Conservation (phyloP, 345 rosid species). For the Cardiospermum halicacabum region DNA sequence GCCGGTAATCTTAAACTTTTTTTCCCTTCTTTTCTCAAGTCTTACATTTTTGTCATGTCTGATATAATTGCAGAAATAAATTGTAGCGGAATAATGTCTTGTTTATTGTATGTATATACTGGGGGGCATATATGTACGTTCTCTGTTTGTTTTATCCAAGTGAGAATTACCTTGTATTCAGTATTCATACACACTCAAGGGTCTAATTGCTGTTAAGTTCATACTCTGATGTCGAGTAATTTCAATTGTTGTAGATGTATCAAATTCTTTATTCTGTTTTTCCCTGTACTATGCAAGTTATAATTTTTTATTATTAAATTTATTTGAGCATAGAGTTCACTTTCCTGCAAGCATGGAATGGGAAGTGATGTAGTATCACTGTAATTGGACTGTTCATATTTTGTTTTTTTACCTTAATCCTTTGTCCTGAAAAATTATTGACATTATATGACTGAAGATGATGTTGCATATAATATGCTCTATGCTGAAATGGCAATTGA, state of each 20-base stretch:
- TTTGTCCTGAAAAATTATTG: neutral
- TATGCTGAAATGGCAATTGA: constrained; percentile 1
- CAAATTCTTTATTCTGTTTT: neutral
- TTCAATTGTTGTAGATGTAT: neutral
- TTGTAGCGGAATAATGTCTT: neutral
- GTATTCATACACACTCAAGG: neutral
- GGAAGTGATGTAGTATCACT: neutral
- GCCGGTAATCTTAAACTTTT: constrained; percentile 41
- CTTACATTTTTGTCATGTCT: neutral
- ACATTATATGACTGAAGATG: neutral
- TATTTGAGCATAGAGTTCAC: neutral
- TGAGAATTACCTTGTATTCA: neutral
- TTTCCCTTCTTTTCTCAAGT: constrained; percentile 1
- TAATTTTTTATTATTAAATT: neutral
- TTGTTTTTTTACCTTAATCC: neutral
- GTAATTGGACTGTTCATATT: neutral
- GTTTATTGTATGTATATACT: neutral
- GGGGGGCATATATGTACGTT: neutral
- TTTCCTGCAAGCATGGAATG: neutral
- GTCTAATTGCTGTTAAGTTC: neutral
- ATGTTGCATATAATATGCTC: neutral
- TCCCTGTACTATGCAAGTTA: neutral
- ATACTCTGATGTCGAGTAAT: neutral
- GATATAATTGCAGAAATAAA: neutral
- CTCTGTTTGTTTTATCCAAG: neutral